phyloP scores from a whole-genome alignment of 2,329 filamentous ascomycete genomes.

The Penicillium aurantiogriseum region DNA sequence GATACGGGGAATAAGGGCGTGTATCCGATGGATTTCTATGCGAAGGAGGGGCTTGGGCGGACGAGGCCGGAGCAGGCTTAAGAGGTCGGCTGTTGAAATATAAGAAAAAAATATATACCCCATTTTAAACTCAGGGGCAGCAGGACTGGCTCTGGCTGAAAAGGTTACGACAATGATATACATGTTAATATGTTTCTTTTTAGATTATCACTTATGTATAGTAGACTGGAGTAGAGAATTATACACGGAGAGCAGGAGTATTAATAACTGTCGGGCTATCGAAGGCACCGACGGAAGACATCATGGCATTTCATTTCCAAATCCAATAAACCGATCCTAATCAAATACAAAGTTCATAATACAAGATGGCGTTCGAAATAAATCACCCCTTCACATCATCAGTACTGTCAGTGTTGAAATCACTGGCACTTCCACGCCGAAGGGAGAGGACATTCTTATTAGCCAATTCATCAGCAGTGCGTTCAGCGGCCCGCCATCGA shows the following conservation, averaged over 20 bases:
- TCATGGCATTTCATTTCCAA: constrained; percentile 12
- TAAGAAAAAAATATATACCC: constrained; percentile 13
- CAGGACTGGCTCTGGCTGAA: constrained; percentile 12
- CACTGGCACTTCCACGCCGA: constrained; percentile 38
- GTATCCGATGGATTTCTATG: constrained; percentile 99
- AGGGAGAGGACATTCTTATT: constrained; percentile 40
- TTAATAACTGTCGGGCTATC: constrained; percentile 12
- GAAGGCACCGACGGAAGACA: constrained; percentile 9
- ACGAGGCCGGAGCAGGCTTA: constrained; percentile 53
- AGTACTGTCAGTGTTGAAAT: constrained; percentile 37
- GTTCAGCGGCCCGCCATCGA: constrained; percentile 72
- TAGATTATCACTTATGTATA: too few relatives aligned
- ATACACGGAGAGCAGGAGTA: neutral
- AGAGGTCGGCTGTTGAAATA: neutral
- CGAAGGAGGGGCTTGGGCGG: constrained; percentile 82
- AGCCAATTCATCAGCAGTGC: constrained; percentile 40
- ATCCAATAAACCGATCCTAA: constrained; percentile 11
- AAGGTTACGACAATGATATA: constrained; percentile 3
- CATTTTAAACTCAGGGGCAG: constrained; percentile 11
- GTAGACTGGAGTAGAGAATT: too few relatives aligned
- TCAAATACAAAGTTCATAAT: constrained; percentile 23
- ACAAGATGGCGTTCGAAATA: constrained; percentile 3
- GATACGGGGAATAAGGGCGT: constrained; percentile 59
- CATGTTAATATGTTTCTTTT: neutral
- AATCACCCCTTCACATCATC: constrained; percentile 36